phyloP scores from a whole-genome alignment of 129 eudicot genomes.

The Artemisia tridentata region DNA sequence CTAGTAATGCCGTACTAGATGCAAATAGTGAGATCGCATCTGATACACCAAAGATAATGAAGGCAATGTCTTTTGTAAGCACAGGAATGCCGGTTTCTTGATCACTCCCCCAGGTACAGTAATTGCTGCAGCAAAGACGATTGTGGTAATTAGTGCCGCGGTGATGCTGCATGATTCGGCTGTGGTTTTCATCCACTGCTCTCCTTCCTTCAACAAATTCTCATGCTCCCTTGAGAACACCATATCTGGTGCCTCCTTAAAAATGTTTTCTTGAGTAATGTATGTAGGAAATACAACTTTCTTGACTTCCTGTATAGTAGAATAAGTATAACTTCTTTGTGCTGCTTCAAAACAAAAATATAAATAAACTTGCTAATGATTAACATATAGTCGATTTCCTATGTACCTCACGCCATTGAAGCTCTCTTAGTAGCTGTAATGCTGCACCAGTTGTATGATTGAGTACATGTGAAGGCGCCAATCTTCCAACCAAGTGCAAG shows the following conservation, averaged over 20 bases:
- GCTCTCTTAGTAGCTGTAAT: constrained; percentile 26
- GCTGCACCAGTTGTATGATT: constrained; percentile 18
- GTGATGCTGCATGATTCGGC: constrained; percentile 29
- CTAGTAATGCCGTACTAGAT: constrained; percentile 22
- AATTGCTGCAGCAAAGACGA: constrained; percentile 30
- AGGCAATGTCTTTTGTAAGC: background rate
- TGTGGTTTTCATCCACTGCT: constrained; percentile 27
- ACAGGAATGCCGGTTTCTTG: constrained; percentile 17
- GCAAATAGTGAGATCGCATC: constrained; percentile 38
- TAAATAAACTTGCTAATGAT: no score
- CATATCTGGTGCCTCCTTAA: constrained; percentile 22
- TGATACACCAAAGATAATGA: constrained; percentile 27
- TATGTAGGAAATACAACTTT: constrained; percentile 13
- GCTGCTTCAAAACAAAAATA: no score
- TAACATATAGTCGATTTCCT: no score
- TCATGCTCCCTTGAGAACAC: constrained; percentile 27
- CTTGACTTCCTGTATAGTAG: constrained; percentile 27
- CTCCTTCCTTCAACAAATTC: constrained; percentile 22
- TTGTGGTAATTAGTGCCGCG: constrained; percentile 24
- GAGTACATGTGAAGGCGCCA: constrained; percentile 14
- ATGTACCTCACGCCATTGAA: constrained; percentile 30
- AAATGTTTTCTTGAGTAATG: constrained; percentile 20
- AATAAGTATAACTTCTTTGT: no score
- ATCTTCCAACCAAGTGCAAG: constrained; percentile 27
- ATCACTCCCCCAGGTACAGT: constrained; percentile 29